A percentile compares a stretch with the other conserved stretches of the same genome.
Conservation (phyloP, 192 early-diverging fungal species). For the Dissophora ornata region DNA sequence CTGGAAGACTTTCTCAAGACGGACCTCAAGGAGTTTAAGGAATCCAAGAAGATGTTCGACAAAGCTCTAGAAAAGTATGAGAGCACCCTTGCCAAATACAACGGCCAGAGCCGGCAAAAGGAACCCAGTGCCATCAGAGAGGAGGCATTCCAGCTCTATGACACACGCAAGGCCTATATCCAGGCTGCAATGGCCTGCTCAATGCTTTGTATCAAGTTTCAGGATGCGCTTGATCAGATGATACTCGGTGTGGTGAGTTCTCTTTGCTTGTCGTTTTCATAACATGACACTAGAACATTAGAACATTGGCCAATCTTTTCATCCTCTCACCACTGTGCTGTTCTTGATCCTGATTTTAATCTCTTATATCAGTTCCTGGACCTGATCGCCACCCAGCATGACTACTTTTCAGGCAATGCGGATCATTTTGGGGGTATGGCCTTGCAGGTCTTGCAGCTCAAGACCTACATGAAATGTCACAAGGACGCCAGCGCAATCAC, state of each 20-base stretch:
- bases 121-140: slow-evolving; percentile 75
- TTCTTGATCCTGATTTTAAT: not conserved
- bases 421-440: slow-evolving; percentile 53
- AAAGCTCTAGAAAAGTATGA: slow-evolving; percentile 69
- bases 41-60: slow-evolving; percentile 56
- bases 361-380: slow-evolving; percentile 66
- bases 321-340: not conserved
- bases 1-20: slow-evolving; percentile 66
- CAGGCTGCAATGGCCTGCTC: slow-evolving; percentile 65
- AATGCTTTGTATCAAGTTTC: slow-evolving; percentile 66
- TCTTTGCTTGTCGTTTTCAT: not conserved
- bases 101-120: slow-evolving; percentile 67
- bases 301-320: too few relatives aligned
- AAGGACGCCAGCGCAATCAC: slow-evolving; percentile 30
- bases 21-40: slow-evolving; percentile 75
- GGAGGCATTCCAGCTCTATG: slow-evolving; percentile 76
- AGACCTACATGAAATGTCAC: slow-evolving; percentile 50
- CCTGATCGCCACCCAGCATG: slow-evolving; percentile 46
- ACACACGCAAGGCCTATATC: slow-evolving; percentile 73
- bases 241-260: slow-evolving; percentile 59
- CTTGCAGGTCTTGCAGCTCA: slow-evolving; percentile 43
- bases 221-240: slow-evolving; percentile 61
- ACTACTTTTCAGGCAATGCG: slow-evolving; percentile 49
- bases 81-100: slow-evolving; percentile 69
- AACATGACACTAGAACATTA: too few relatives aligned